phyloP scores from a whole-genome alignment of 75 land plant genomes.

The Adiantum capillusveneris region DNA sequence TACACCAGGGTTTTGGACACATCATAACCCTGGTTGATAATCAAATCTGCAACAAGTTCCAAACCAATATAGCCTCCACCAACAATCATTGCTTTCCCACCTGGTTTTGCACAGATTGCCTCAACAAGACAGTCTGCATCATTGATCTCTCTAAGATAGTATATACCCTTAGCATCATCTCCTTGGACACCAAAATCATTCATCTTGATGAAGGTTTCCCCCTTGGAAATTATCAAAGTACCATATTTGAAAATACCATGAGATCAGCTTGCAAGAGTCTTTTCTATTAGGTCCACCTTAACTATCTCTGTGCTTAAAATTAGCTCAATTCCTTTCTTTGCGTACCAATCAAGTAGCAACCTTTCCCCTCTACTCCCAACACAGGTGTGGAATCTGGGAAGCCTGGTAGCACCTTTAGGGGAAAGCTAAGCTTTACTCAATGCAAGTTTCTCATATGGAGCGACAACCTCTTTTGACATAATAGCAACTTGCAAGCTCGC shows the following conservation, averaged over 20 bases:
- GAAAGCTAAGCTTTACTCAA: too few relatives aligned
- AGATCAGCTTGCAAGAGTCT: conserved; percentile 59
- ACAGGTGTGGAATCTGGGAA: conserved; percentile 93
- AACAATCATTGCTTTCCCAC: conserved; percentile 78
- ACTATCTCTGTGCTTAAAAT: conserved; percentile 83
- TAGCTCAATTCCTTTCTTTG: conserved; percentile 87
- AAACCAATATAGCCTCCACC: conserved; percentile 99
- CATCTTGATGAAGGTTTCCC: conserved; percentile 71
- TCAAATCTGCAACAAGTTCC: conserved; percentile 80
- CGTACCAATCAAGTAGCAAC: conserved; percentile 83
- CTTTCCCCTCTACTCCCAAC: conserved; percentile 96
- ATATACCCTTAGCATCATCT: conserved; percentile 91
- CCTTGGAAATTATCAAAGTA: conserved; percentile 77
- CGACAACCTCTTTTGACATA: too few relatives aligned
- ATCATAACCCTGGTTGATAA: conserved; percentile 81
- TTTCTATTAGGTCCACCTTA: conserved; percentile 71
- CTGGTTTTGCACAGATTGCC: conserved; percentile 59
- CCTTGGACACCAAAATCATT: conserved; percentile 86
- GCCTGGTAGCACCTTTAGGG: conserved; percentile 95
- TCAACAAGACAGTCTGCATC: conserved; percentile 86
- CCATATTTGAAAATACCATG: conserved; percentile 59
- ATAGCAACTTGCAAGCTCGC: too few relatives aligned
- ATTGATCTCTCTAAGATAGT: conserved; percentile 83
- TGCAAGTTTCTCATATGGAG: too few relatives aligned
- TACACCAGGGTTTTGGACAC: conserved; percentile 98